Conservation (phyloP, 768 basidiomycete genomes). For the Dictyophora rubrovolvata region DNA sequence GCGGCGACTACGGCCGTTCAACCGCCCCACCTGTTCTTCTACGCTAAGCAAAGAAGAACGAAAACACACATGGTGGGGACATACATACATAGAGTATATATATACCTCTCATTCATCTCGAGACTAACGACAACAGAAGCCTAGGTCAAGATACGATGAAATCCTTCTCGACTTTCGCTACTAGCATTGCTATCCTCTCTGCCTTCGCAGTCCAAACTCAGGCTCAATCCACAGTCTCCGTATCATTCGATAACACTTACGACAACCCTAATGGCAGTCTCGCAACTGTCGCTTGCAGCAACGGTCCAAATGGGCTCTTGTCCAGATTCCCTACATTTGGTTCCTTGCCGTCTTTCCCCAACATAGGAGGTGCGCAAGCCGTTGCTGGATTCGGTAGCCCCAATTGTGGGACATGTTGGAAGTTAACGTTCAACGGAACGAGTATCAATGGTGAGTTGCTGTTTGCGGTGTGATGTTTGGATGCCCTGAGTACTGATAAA, state of each 20-base stretch:
- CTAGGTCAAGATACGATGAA: too few species aligned
- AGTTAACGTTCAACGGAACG: conserved; percentile 16
- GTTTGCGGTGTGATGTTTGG: too few species aligned
- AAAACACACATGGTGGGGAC: too few species aligned
- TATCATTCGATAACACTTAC: conserved; percentile 30
- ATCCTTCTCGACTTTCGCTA: neutral
- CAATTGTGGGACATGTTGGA: conserved; percentile 23
- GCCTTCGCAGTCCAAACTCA: conserved; percentile 14
- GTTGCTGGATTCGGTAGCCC: conserved; percentile 19
- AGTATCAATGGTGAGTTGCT: conserved; percentile 11
- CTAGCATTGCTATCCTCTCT: conserved; percentile 13
- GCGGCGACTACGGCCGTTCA: too few species aligned
- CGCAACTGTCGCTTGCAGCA: conserved; percentile 26
- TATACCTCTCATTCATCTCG: too few species aligned
- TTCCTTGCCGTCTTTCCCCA: conserved; percentile 29
- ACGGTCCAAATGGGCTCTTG: conserved; percentile 27
- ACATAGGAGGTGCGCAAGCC: conserved; percentile 27
- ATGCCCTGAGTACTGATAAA: too few species aligned
- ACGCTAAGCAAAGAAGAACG: too few species aligned
- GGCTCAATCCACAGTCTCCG: conserved; percentile 19
- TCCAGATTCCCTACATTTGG: conserved; percentile 27
- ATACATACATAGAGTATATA: too few species aligned
- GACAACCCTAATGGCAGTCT: conserved; percentile 22
- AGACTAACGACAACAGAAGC: too few species aligned
- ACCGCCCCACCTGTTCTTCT: too few species aligned